Conservation (phyloP, 345 rosid species). For the Cardamine resedifolia region DNA sequence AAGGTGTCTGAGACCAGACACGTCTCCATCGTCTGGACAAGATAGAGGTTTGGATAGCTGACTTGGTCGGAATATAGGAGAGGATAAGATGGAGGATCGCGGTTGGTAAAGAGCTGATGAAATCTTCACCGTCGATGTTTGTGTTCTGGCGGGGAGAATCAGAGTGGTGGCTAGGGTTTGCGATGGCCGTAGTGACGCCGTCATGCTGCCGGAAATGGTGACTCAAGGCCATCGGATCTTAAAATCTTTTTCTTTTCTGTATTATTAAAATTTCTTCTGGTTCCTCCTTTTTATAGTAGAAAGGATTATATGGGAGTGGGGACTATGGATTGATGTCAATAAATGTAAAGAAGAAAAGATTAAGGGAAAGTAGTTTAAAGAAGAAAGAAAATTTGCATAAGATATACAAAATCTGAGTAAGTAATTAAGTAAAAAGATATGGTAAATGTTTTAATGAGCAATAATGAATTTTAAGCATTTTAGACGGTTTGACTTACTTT, state of each 20-base stretch:
- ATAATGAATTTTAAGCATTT: not conserved
- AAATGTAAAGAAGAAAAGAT: not conserved
- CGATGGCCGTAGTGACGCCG: slow-evolving; percentile 3
- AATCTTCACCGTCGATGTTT: slow-evolving; percentile 15
- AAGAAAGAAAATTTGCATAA: not conserved
- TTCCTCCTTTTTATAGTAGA: no score
- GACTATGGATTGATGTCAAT: not conserved
- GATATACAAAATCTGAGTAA: not conserved
- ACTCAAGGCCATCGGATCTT: not conserved
- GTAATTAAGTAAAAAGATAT: not conserved
- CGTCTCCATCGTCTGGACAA: slow-evolving; percentile 35
- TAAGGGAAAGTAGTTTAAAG: not conserved
- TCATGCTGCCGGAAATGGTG: not conserved
- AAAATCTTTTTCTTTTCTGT: no score
- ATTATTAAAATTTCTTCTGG: no score
- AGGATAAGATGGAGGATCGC: slow-evolving; percentile 35
- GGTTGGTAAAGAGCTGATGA: slow-evolving; percentile 33
- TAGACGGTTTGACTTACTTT: not conserved
- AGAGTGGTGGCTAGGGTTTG: slow-evolving; percentile 7
- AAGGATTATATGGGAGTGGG: not conserved
- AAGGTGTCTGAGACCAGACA: slow-evolving; percentile 36
- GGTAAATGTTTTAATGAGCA: not conserved
- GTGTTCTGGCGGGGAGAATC: not conserved
- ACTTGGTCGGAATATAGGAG: slow-evolving; percentile 30
- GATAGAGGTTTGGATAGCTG: slow-evolving; percentile 30